Evolutionary conservation across 2,329 filamentous ascomycete species (phyloP).

Genomic region (Triangularia verruculosa): DNA sequence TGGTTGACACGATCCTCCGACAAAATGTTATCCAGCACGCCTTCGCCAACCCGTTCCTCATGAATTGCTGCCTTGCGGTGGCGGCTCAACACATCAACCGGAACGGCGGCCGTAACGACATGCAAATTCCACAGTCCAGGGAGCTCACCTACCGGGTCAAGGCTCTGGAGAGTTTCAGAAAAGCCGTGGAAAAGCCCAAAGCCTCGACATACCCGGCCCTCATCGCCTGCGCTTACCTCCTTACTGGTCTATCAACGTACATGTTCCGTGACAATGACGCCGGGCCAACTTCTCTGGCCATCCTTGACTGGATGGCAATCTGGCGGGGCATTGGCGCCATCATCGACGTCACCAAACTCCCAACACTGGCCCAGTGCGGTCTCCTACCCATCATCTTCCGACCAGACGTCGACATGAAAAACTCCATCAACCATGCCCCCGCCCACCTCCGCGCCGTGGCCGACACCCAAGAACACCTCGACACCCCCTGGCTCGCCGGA

Average conservation of each 20-base stretch:
- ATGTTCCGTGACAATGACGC: constrained; percentile 49
- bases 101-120: constrained; percentile 25
- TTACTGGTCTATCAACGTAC: constrained; percentile 50
- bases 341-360: constrained; percentile 38
- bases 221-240: constrained; percentile 49
- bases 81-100: constrained; percentile 48
- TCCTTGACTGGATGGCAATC: constrained; percentile 55
- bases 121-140: constrained; percentile 38
- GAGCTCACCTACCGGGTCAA: constrained; percentile 45
- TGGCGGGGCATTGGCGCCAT: constrained; percentile 54
- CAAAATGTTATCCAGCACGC: constrained; percentile 50
- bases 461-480: constrained; percentile 38
- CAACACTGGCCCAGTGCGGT: constrained; percentile 39
- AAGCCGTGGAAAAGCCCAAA: constrained; percentile 46
- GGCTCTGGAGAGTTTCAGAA: constrained; percentile 50
- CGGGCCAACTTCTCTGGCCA: constrained; percentile 44
- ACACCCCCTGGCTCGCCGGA: constrained; percentile 37
- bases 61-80: constrained; percentile 53
- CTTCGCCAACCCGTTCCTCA: constrained; percentile 52
- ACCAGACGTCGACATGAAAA: constrained; percentile 46
- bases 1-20: constrained; percentile 44
- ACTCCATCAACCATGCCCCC: constrained; percentile 42
- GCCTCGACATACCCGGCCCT: constrained; percentile 49
- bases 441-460: constrained; percentile 50
- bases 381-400: constrained; percentile 48